Evolutionary conservation across 768 basidiomycete species (phyloP).

Genomic region (Leucosporidium scottii): DNA sequence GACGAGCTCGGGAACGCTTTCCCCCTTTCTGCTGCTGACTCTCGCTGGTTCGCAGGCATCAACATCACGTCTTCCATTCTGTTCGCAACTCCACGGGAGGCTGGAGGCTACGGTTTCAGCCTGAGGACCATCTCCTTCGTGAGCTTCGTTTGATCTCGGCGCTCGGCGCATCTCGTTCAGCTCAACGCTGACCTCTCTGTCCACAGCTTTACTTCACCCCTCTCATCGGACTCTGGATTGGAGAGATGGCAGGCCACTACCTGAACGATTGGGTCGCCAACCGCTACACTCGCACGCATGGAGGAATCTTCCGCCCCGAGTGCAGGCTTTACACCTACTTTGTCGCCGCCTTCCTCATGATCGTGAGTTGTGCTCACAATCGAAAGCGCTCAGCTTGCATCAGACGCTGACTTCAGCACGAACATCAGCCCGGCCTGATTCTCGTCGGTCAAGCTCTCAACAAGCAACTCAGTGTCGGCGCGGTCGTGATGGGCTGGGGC

Average conservation of each 20-base stretch:
- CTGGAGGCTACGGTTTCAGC: no score
- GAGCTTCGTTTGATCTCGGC: no score
- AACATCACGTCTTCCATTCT: no score
- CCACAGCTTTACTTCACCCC: slow-evolving; percentile 32
- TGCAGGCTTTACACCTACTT: slow-evolving; percentile 23
- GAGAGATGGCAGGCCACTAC: slow-evolving; percentile 28
- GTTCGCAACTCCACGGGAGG: no score
- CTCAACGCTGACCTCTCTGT: not conserved
- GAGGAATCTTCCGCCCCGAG: slow-evolving; percentile 29
- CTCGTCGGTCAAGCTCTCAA: slow-evolving; percentile 25
- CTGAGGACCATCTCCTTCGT: no score
- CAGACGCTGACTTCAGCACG: no score
- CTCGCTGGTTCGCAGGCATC: no score
- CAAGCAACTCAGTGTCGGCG: slow-evolving; percentile 7
- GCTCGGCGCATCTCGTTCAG: no score
- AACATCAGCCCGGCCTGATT: slow-evolving; percentile 11
- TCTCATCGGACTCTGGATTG: slow-evolving; percentile 22
- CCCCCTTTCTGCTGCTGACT: no score
- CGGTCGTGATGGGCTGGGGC: slow-evolving; percentile 28
- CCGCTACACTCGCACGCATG: slow-evolving; percentile 11
- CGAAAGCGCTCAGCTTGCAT: no score
- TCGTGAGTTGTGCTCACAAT: not conserved
- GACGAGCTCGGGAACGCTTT: no score
- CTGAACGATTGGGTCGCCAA: slow-evolving; percentile 24
- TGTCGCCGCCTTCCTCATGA: slow-evolving; percentile 10